These are phyloP conservation scores for Globisporangium parvum DNA, from an alignment of 352 stramenopile genomes.

Conservation along the genomic window DNA sequence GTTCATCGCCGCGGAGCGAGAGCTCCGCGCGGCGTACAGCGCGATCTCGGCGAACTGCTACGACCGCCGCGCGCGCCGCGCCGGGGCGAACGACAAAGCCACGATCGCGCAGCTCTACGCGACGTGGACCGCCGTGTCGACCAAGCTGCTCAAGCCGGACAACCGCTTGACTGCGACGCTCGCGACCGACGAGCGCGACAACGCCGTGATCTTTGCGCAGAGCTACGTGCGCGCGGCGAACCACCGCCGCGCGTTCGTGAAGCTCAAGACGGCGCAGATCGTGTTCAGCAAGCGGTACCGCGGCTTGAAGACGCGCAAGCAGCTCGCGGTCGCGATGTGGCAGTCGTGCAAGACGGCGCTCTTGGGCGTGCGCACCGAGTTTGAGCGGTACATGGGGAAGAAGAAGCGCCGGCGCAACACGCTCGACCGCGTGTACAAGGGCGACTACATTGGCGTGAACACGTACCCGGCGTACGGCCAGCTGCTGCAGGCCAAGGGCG, in stretches of 20 bases:
- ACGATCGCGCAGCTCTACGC: slow-evolving; percentile 52
- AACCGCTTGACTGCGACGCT: slow-evolving; percentile 43
- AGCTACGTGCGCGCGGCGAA: slow-evolving; percentile 56
- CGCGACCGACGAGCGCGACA: slow-evolving; percentile 50
- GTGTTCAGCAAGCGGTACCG: slow-evolving; percentile 77
- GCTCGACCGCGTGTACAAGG: slow-evolving; percentile 65
- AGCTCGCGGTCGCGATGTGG: slow-evolving; percentile 62
- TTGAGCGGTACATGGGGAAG: slow-evolving; percentile 79
- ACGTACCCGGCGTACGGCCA: slow-evolving; percentile 55
- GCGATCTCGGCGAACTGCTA: slow-evolving; percentile 59
- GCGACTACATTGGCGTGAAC: slow-evolving; percentile 76
- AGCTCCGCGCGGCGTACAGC: slow-evolving; percentile 44
- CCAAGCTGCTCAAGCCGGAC: slow-evolving; percentile 43
- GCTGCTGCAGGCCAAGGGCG: slow-evolving; percentile 52
- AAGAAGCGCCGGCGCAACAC: slow-evolving; percentile 83
- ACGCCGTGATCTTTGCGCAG: slow-evolving; percentile 68
- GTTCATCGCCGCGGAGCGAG: slow-evolving; percentile 50
- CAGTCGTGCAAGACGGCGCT: slow-evolving; percentile 64
- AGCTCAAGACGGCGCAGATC: slow-evolving; percentile 54
- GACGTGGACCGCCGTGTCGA: slow-evolving; percentile 48
- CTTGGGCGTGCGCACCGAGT: slow-evolving; percentile 75
- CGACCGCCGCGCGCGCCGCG: slow-evolving; percentile 58
- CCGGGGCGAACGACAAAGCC: slow-evolving; percentile 45
- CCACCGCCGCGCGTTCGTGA: slow-evolving; percentile 47
- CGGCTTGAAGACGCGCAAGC: slow-evolving; percentile 65